Evolutionary conservation across 805 yeast species (phyloP).

Genomic region (Yarrowia phangngaensis): DNA sequence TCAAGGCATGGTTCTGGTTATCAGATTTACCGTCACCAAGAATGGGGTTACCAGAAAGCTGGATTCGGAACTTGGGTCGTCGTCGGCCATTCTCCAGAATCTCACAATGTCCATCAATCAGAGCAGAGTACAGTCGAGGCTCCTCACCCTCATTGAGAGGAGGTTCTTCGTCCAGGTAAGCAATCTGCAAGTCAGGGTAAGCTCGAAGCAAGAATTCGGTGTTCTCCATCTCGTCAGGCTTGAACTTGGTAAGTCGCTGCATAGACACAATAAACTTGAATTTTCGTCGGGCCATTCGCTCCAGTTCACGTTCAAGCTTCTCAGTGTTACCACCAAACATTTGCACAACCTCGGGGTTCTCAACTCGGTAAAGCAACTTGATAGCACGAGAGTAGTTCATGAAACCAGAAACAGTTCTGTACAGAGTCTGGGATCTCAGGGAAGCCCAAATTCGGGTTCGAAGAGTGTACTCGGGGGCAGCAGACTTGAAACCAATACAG

Average conservation of each 20-base stretch:
- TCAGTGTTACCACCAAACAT: slow-evolving; percentile 99
- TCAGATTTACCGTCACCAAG: slow-evolving; percentile 84
- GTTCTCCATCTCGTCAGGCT: slow-evolving; percentile 61
- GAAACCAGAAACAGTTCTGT: slow-evolving; percentile 96
- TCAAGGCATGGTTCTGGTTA: slow-evolving; percentile 72
- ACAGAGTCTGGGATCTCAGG: slow-evolving; percentile 90
- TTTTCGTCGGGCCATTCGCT: slow-evolving; percentile 74
- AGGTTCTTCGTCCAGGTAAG: slow-evolving; percentile 91
- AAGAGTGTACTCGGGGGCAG: slow-evolving; percentile 93
- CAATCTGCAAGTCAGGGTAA: slow-evolving; percentile 71
- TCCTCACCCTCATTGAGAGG: slow-evolving; percentile 48
- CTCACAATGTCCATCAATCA: slow-evolving; percentile 58
- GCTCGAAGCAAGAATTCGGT: slow-evolving; percentile 63
- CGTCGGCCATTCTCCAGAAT: slow-evolving; percentile 55
- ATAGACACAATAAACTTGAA: slow-evolving; percentile 78
- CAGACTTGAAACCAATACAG: slow-evolving; percentile 94
- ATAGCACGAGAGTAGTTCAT: slow-evolving; percentile 98
- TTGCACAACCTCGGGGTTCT: slow-evolving; percentile 88
- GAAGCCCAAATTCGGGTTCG: slow-evolving; percentile 99
- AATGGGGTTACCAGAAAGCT: slow-evolving; percentile 73
- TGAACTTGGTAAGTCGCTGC: slow-evolving; percentile 74
- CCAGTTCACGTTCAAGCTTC: slow-evolving; percentile 90
- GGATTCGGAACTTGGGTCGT: slow-evolving; percentile 59
- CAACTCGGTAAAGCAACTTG: slow-evolving; percentile 87
- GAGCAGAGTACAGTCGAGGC: slow-evolving; percentile 59